Conservation (phyloP, 352 stramenopile genomes). For the Pythium myriotylum region DNA sequence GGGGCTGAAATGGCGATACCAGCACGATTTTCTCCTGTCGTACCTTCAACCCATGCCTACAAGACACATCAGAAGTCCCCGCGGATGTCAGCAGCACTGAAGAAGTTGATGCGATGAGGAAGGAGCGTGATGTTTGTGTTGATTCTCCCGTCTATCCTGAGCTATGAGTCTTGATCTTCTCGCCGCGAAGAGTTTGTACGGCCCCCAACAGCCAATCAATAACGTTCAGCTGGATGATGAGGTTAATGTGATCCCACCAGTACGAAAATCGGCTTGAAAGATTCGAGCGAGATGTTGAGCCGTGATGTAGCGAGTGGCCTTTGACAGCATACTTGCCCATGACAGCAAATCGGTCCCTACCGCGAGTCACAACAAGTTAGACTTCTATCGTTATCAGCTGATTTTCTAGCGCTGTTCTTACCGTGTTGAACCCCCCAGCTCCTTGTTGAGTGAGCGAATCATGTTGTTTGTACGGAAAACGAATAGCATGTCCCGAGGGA, state of each 20-base stretch:
- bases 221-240: conserved; percentile 60
- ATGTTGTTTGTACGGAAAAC: conserved; percentile 92
- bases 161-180: conserved; percentile 14
- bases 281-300: not conserved
- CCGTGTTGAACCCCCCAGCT: conserved; percentile 76
- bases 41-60: conserved; percentile 8
- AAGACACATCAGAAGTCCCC: conserved; percentile 27
- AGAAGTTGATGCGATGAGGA: conserved; percentile 27
- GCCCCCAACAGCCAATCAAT: conserved; percentile 56
- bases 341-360: conserved; percentile 72
- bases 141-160: conserved; percentile 27
- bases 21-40: conserved; percentile 9
- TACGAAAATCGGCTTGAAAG: conserved; percentile 32
- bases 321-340: conserved; percentile 76
- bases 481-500: conserved; percentile 91
- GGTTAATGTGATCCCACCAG: conserved; percentile 69
- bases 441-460: conserved; percentile 89
- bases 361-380: too few relatives aligned
- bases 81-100: conserved; percentile 27
- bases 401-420: conserved; percentile 15
- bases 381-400: too few relatives aligned
- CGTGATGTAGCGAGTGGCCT: conserved; percentile 58
- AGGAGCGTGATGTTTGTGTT: not conserved
- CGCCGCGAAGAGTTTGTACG: conserved; percentile 41
- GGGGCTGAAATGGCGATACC: conserved; percentile 5